phyloP scores from a whole-genome alignment of 2,329 filamentous ascomycete species.

The Arthrobotrys entomopaga region DNA sequence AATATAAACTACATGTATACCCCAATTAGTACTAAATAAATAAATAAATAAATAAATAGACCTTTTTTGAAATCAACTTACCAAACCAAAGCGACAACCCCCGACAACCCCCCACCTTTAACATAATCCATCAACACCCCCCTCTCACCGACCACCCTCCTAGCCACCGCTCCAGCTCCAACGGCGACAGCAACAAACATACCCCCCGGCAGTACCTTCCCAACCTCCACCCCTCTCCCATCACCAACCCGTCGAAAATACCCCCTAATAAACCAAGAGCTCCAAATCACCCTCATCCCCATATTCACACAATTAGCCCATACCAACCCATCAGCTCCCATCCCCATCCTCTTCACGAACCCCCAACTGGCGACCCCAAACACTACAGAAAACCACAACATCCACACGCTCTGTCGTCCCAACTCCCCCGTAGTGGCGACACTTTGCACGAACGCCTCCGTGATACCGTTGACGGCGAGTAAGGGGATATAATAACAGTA shows the following conservation, averaged over 20 bases:
- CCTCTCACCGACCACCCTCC: constrained; percentile 49
- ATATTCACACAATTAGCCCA: constrained; percentile 91
- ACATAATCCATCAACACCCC: constrained; percentile 45
- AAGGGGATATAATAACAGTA: constrained; percentile 96
- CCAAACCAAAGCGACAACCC: constrained; percentile 55
- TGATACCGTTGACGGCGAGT: constrained; percentile 87
- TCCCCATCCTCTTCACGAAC: constrained; percentile 74
- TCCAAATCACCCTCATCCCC: constrained; percentile 84
- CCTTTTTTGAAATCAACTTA: constrained; percentile 27
- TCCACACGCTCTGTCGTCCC: constrained; percentile 80
- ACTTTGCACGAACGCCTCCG: constrained; percentile 90
- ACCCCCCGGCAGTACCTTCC: constrained; percentile 50
- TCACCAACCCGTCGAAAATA: constrained; percentile 67
- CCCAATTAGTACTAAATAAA: too few species aligned
- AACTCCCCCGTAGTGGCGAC: constrained; percentile 81
- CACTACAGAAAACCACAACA: constrained; percentile 80
- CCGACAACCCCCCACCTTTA: constrained; percentile 38
- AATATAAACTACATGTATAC: constrained; percentile 52
- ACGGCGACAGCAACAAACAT: constrained; percentile 54
- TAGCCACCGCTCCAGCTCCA: constrained; percentile 55
- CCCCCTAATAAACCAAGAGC: constrained; percentile 73
- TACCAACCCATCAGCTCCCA: constrained; percentile 84
- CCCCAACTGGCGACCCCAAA: constrained; percentile 81
- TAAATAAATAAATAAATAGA: not conserved
- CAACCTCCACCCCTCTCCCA: constrained; percentile 22